Evolutionary conservation across 208 protist species (phyloP), one percentile per base, ranked within the genome.

Genomic region (Vickermania ingenoplastis): DNA sequence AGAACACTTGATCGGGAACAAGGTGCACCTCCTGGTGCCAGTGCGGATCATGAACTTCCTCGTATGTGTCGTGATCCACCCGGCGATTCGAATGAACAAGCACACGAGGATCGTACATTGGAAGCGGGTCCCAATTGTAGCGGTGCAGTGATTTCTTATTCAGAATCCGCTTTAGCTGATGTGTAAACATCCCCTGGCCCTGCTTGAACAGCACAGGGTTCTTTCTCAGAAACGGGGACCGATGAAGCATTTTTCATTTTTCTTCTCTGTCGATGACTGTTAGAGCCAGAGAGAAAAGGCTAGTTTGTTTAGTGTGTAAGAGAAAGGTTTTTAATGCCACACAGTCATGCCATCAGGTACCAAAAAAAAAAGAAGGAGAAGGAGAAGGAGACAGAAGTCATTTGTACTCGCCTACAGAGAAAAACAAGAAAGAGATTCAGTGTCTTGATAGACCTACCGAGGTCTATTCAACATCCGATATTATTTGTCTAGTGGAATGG

Each of bases 151-250:
- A 83, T 52, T 94, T 94, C 62, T 96, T 96, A 61, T 94, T 87
- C 23, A 96, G 77, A 49, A 96, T 83, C 31, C 79, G 80, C 67
- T 96, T 96, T 1, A 96, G 73, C 61, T 96, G 90, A 55, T 96
- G 86, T 5, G 81, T 78, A 53, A 96, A 89, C 86, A 94, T 96
- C 23, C 90, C 90, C 79, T 96, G 83, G 0, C 86, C 86, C 72
- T 96, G 86, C 59, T 91, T 91, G 66, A 93, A 92, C 17, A 94
- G 69, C 1, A 96, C 81, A 59, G 90, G 90, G 60, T 93, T 92
- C 75, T 96, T 96, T 22, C 56, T 63, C 49, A 64, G 54, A 27
- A 71, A 22, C 13, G 14, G 2, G 24, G 52, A 78, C 5, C 50
- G 26, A 27, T 66, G 83, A 54, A 95, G 59, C 89, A 95, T 94